phyloP scores from a whole-genome alignment of 2,329 filamentous ascomycete genomes.

The Microthyrium microscopicum region DNA sequence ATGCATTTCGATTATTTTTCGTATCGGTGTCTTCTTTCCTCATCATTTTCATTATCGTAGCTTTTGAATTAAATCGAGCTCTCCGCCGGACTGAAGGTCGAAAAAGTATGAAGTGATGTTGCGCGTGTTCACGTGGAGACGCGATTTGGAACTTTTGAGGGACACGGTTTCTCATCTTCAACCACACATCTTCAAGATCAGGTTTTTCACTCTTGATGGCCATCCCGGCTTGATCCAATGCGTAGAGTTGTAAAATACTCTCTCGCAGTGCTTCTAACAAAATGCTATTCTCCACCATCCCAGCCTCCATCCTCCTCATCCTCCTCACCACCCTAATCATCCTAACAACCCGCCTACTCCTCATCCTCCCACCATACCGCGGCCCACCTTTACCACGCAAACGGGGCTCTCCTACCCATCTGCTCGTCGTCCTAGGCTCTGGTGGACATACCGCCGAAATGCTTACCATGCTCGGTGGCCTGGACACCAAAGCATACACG shows the following conservation, averaged over 20 bases:
- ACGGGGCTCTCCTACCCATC: conserved; percentile 32
- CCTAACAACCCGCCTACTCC: conserved; percentile 18
- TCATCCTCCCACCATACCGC: conserved; percentile 21
- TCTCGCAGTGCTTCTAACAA: background rate
- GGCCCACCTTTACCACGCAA: conserved; percentile 9
- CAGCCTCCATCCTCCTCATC: conserved; percentile 18
- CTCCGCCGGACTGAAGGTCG: too few relatives aligned
- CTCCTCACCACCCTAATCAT: conserved; percentile 18
- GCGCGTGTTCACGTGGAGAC: too few relatives aligned
- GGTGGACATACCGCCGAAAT: conserved; percentile 94
- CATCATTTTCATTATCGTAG: too few relatives aligned
- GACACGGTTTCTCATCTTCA: too few relatives aligned
- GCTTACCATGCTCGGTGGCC: conserved; percentile 59
- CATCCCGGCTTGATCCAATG: too few relatives aligned
- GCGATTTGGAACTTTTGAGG: too few relatives aligned
- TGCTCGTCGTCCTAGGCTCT: conserved; percentile 73
- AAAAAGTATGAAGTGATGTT: too few relatives aligned
- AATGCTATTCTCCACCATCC: conserved; percentile 9
- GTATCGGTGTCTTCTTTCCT: too few relatives aligned
- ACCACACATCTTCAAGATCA: too few relatives aligned
- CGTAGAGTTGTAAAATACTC: background rate
- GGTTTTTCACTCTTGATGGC: too few relatives aligned
- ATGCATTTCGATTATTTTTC: too few relatives aligned
- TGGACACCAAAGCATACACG: conserved; percentile 23
- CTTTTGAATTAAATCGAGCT: too few relatives aligned